Conservation (phyloP, 176 grass and related monocot species). For the Triticum aestivum region IWGSC_CS_RefSeq_v2.1 NC_057814.1:1102141-1102640, state of each 20-base stretch:
- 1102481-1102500: conserved; percentile 14
- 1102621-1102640: background rate
- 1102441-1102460: conserved; percentile 42
- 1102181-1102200: no score
- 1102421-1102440: conserved; percentile 1
- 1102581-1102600: conserved; percentile 33
- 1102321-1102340: background rate
- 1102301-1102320: no score
- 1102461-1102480: conserved; percentile 12
- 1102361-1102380: conserved; percentile 35
- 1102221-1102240: no score
- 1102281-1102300: no score
- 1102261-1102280: no score
- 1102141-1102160: no score
- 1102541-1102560: conserved; percentile 14
- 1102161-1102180: no score
- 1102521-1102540: conserved; percentile 32
- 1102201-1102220: no score
- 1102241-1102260: no score
- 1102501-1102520: conserved; percentile 34
- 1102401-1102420: conserved; percentile 17
- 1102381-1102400: conserved; percentile 36
- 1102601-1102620: conserved; percentile 31
- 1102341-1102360: conserved; percentile 12
- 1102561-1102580: conserved; percentile 10